phyloP scores from a whole-genome alignment of 345 rosid species.

The Brassica cretica region DNA sequence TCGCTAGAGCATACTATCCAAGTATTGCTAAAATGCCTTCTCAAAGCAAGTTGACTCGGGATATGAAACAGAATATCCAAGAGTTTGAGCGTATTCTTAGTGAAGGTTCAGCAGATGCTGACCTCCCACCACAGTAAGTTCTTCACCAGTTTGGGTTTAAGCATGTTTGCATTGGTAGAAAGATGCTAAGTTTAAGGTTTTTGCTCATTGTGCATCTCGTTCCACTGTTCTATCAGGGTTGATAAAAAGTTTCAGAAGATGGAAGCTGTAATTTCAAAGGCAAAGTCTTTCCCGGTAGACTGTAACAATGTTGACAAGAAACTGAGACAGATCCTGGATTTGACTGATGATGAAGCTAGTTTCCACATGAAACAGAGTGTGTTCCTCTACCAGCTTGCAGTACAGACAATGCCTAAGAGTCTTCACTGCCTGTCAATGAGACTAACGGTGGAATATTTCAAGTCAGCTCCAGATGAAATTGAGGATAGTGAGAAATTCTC shows the following conservation, averaged over 20 bases:
- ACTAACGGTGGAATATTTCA: conserved; percentile 83
- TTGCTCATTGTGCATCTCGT: conserved; percentile 17
- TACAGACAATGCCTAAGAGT: conserved; percentile 94
- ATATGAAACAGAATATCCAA: conserved; percentile 87
- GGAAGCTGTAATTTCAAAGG: conserved; percentile 68
- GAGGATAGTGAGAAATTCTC: conserved; percentile 56
- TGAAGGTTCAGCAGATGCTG: conserved; percentile 79
- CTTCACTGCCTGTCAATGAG: conserved; percentile 91
- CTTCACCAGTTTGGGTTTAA: conserved; percentile 18
- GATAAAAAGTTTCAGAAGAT: conserved; percentile 61
- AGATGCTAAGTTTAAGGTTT: background rate
- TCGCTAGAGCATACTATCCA: conserved; percentile 94
- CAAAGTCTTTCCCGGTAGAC: conserved; percentile 68
- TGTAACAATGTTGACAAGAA: conserved; percentile 92
- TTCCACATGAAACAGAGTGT: conserved; percentile 84
- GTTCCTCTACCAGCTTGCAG: conserved; percentile 78
- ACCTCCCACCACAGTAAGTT: conserved; percentile 87
- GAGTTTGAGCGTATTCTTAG: conserved; percentile 87
- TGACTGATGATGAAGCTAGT: conserved; percentile 89
- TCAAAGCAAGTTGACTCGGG: conserved; percentile 69
- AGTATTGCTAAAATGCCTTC: conserved; percentile 87
- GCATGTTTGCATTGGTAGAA: conserved; percentile 17
- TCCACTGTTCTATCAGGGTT: conserved; percentile 51
- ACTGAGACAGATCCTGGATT: conserved; percentile 83
- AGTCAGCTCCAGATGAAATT: conserved; percentile 48